Conservation (phyloP, 169 alveolate genomes). For the Plasmodium yoelii region DNA sequence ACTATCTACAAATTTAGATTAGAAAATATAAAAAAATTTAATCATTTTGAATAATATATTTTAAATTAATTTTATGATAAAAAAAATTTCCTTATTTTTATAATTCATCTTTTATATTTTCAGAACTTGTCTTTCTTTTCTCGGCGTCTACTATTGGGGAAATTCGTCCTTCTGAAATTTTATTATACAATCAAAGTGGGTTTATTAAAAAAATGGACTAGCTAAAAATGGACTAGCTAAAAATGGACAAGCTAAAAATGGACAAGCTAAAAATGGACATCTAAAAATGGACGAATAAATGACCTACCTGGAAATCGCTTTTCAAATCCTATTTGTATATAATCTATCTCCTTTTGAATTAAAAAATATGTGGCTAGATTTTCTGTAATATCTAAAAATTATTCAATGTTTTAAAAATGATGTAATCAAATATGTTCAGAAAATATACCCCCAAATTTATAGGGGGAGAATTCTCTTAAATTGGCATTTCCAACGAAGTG, state of each 20-base stretch:
- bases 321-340: conserved; percentile 54
- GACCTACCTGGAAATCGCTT: conserved; percentile 41
- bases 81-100: background rate
- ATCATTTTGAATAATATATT: too few species aligned
- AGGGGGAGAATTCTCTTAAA: too few species aligned
- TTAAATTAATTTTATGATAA: too few species aligned
- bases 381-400: conserved; percentile 33
- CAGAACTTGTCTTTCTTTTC: background rate
- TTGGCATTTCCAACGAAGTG: too few species aligned
- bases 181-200: background rate
- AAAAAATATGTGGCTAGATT: conserved; percentile 56
- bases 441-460: background rate
- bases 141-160: conserved; percentile 17
- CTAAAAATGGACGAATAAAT: too few species aligned
- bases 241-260: too few species aligned
- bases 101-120: conserved; percentile 14
- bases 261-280: too few species aligned
- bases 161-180: conserved; percentile 33
- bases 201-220: too few species aligned
- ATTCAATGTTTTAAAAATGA: background rate
- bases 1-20: too few species aligned
- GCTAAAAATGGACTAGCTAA: too few species aligned
- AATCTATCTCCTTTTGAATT: conserved; percentile 47
- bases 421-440: background rate
- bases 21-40: too few species aligned